Evolutionary conservation across 495 filamentous ascomycete species (phyloP), one percentile per base, ranked within the genome.

Genomic region (Lasiosphaeria miniovina): DNA sequence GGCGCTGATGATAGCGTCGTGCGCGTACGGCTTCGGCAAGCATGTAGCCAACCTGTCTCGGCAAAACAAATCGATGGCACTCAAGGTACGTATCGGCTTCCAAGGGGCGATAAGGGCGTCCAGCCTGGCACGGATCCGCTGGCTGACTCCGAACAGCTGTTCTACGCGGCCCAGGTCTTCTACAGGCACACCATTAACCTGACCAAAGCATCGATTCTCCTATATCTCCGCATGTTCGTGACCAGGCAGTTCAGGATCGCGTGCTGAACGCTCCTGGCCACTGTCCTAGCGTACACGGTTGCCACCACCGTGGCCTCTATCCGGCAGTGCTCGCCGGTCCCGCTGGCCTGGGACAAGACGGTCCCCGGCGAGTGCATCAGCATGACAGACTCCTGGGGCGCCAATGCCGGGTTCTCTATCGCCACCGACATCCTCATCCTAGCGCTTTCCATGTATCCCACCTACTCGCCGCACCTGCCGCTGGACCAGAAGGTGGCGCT

Each of bases 11-110:
- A 65, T 75, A 50, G 68, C 57, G 38, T 64, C 73, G 2, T 73
- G 68, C 48, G 49, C 59, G 12, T 68, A 75, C 53, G 73, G 73
- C 0, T 71, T 74, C 35, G 73, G 73, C 14, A 67, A 73, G 50
- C 73, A 74, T 52, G 65, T 72, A 15, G 53, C 61, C 38, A 68
- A 62, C 34, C 56, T 75, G 11, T 52, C 64, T 4, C 15, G n/a
- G 3, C 38, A 55, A 11, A 70, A 75, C 46, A 68, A 64, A 33
- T 40, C 64, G 11, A 54, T 65, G 49, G 60, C 68, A 4, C 57
- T 74, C 24, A 71, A 75, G 71, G 72, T 74, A 66, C n/a, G 53
- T 31, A 6, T 51, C 33, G 15, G 15, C 15, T 41, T 41, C 14
- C 38, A 41, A 24, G 24, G 24, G 24, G 24, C 24, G 24, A 24